phyloP scores from a whole-genome alignment of 2,329 filamentous ascomycete species.

The Blastomyces emzantsi region DNA sequence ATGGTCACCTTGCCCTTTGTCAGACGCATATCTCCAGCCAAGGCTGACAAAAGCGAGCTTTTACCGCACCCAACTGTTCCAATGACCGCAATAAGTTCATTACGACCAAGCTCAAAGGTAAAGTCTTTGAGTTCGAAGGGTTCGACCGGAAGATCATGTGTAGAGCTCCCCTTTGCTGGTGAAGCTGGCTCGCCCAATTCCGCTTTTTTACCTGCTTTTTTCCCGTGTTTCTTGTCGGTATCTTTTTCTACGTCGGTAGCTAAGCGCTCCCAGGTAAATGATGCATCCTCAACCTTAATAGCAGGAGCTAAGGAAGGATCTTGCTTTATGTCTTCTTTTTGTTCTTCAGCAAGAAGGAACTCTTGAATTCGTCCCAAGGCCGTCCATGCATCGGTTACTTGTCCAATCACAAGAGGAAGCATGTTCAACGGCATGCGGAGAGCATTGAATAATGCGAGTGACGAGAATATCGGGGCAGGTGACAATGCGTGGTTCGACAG shows the following conservation, averaged over 20 bases:
- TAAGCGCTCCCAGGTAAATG: constrained; percentile 74
- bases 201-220: constrained; percentile 12
- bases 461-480: constrained; percentile 81
- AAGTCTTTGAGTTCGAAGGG: constrained; percentile 37
- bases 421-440: constrained; percentile 84
- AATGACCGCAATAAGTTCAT: constrained; percentile 34
- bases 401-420: constrained; percentile 77
- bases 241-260: constrained; percentile 19
- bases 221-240: constrained; percentile 13
- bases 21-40: constrained; percentile 90
- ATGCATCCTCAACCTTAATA: constrained; percentile 61
- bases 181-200: constrained; percentile 40
- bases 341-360: constrained; percentile 79
- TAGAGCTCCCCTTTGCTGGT: constrained; percentile 16
- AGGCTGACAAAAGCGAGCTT: constrained; percentile 73
- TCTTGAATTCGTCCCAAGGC: constrained; percentile 80
- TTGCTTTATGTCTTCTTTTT: constrained; percentile 58
- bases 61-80: constrained; percentile 68
- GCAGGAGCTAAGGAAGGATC: constrained; percentile 45
- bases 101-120: constrained; percentile 27
- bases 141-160: constrained; percentile 21
- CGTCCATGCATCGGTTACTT: constrained; percentile 80
- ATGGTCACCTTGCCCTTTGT: constrained; percentile 64
- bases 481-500: constrained; percentile 57
- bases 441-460: constrained; percentile 85